These are phyloP conservation scores for Euphorbia peplus DNA, from an alignment of 345 rosid genomes.

Conservation along the genomic window DNA sequence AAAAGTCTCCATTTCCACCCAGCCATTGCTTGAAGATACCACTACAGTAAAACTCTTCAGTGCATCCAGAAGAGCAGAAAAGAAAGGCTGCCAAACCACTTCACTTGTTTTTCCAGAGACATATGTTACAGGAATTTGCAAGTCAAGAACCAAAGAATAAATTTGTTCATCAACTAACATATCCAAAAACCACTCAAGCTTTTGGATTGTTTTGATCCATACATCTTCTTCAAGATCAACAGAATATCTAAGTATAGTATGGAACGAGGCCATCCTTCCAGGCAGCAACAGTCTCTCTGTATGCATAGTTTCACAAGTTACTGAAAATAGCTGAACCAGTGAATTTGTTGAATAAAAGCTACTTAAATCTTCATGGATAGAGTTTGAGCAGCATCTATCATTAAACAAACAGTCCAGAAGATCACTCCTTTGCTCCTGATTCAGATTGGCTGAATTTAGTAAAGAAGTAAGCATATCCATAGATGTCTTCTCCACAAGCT, in stretches of 20 bases:
- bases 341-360: conserved; percentile 26
- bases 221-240: conserved; percentile 46
- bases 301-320: conserved; percentile 36
- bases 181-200: conserved; percentile 69
- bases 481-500: conserved; percentile 72
- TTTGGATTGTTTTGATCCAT: conserved; percentile 42
- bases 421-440: conserved; percentile 50
- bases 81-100: conserved; percentile 63
- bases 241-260: conserved; percentile 56
- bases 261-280: conserved; percentile 56
- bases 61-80: conserved; percentile 56
- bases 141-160: conserved; percentile 58
- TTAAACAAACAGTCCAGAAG: conserved; percentile 60
- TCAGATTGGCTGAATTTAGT: conserved; percentile 53
- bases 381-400: conserved; percentile 31
- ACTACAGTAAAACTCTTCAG: conserved; percentile 69
- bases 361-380: conserved; percentile 25
- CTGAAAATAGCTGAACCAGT: conserved; percentile 48
- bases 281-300: conserved; percentile 35
- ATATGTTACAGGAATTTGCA: conserved; percentile 57
- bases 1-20: conserved; percentile 63
- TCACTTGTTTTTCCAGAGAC: conserved; percentile 47
- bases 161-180: conserved; percentile 52
- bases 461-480: conserved; percentile 57
- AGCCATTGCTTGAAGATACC: conserved; percentile 53